Base-by-base conservation (phyloP, 1,139 yeast species). In the Suhomyces ambrosiae region DNA sequence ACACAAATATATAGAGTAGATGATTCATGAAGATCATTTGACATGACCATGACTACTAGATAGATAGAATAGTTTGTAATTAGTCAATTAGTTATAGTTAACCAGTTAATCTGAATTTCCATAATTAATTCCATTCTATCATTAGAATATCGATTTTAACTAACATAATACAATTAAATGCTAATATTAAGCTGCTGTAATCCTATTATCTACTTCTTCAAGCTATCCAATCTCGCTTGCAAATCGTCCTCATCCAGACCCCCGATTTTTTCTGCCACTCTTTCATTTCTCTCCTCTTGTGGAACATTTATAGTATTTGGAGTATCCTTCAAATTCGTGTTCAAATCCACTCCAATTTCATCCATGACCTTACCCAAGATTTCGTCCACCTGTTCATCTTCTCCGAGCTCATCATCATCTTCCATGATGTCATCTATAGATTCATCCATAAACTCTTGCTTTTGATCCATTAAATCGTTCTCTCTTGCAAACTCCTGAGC, bases 401-500 rank as follows among this genome's bases (percentile, higher is more conserved):
- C 84, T 36, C 72, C 76, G 49, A 69, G 61, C 40, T 75, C 82
- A 40, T 74, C 85, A 43, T 86, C 82, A 57, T 82, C 87, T 38
- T 85, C 95, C 89, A 90, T 87, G 18, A 92, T 84, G 58, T 90
- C 97, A 58, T 92, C 98, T 51, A 94, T 84, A 10, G 96, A 95
- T 57, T 92, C 98, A 59, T 92, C 98, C 87, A 92, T 94, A 78
- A 92, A 88, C 57, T 94, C 99, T 60, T 92, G 97, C 54, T 96
- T 84, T 65, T 92, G 98, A 61, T 92, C 97, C 97, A 92, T 92
- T 57, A 94, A 69, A 58, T 92, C 98, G 61, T 86, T 88, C 58
- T 92, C 96, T 54, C 80, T 81, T 52, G 94, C 96, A 63, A 92
- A 92, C 54, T 94, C 97, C 82, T 88, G 92, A 2, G 97, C 90